Conservation (phyloP, 208 protist species). For the Trypanosoma brucei region DNA sequence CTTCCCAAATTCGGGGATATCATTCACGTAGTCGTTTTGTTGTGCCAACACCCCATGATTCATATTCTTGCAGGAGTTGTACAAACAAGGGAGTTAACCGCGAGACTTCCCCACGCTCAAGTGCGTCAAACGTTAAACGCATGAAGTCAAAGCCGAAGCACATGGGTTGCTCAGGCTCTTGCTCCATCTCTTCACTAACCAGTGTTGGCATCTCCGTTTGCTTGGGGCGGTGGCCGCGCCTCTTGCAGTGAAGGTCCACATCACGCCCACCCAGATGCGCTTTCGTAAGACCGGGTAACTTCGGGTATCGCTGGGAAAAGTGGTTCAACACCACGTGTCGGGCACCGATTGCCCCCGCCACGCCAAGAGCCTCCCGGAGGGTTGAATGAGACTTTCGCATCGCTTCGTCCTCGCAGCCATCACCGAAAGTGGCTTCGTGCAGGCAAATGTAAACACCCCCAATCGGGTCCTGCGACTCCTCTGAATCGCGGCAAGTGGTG, state of each 20-base stretch:
- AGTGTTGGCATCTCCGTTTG: not conserved
- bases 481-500: not conserved
- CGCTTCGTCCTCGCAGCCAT: conserved; percentile 78
- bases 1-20: not conserved
- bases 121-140: conserved; percentile 49
- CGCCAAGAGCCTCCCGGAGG: conserved; percentile 71
- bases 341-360: conserved; percentile 40
- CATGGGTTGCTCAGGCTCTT: conserved; percentile 25
- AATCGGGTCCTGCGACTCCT: not conserved
- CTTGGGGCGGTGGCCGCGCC: not conserved
- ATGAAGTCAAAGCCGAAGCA: conserved; percentile 90
- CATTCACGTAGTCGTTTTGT: conserved; percentile 49
- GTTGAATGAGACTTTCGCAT: conserved; percentile 86
- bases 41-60: conserved; percentile 73
- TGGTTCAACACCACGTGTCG: conserved; percentile 79
- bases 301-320: conserved; percentile 91
- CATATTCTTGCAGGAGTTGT: conserved; percentile 80
- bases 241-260: conserved; percentile 28
- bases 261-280: conserved; percentile 38
- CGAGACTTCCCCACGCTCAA: conserved; percentile 31
- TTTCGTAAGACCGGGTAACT: conserved; percentile 64
- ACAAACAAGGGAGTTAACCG: conserved; percentile 55
- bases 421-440: conserved; percentile 93
- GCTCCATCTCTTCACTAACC: not conserved
- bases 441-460: conserved; percentile 71